phyloP scores from a whole-genome alignment of 2,329 filamentous ascomycete species.

The Ascochyta viciae-villosae region DNA sequence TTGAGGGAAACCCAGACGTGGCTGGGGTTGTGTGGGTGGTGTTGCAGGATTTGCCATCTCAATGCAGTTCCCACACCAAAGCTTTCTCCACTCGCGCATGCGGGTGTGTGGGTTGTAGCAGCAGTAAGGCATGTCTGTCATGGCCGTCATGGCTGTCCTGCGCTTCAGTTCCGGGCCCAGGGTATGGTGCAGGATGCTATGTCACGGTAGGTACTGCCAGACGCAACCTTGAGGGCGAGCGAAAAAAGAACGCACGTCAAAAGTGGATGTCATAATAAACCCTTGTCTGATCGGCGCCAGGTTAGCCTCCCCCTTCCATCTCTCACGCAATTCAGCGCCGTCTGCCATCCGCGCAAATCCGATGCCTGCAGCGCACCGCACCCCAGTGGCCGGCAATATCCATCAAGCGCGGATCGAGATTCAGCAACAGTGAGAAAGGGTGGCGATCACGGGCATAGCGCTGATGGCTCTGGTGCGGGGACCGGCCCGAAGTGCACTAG shows the following conservation, averaged over 20 bases:
- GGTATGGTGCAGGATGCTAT: too few relatives aligned
- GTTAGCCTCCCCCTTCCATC: conserved; percentile 8
- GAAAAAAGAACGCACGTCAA: neutral
- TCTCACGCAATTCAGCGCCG: neutral
- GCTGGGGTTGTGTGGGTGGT: conserved; percentile 7
- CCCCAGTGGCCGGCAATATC: neutral
- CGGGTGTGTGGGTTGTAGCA: too few relatives aligned
- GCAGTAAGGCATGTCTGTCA: neutral
- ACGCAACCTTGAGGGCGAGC: too few relatives aligned
- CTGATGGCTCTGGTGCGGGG: conserved; percentile 8
- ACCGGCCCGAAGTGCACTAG: conserved; percentile 13
- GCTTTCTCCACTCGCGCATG: neutral
- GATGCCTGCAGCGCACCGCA: neutral
- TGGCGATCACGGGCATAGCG: neutral
- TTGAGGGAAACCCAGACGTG: neutral
- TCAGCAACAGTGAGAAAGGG: neutral
- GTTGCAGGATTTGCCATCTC: conserved; percentile 16
- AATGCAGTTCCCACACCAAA: neutral
- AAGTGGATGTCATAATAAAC: conserved; percentile 15
- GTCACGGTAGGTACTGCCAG: too few relatives aligned
- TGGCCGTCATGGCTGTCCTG: conserved; percentile 10
- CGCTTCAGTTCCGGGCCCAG: neutral
- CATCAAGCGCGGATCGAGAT: neutral
- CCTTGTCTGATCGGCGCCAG: conserved; percentile 18
- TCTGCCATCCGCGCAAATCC: neutral